Conservation (phyloP, 2,329 filamentous ascomycete species). For the Talaromyces albobiverticillius region DNA sequence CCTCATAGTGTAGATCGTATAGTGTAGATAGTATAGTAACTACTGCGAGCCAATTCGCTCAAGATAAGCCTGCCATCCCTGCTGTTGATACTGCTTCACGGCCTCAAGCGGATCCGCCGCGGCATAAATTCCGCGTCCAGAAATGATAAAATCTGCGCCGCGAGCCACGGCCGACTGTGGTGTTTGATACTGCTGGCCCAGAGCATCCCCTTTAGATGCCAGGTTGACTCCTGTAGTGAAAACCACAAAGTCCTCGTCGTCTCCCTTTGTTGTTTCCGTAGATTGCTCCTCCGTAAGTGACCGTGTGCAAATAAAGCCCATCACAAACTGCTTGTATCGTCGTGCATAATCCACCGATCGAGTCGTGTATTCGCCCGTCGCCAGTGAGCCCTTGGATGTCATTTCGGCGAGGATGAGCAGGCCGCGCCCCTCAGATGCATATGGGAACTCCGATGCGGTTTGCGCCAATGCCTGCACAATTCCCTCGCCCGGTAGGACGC, state of each 20-base stretch:
- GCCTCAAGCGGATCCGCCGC: conserved; percentile 44
- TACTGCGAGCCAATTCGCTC: conserved; percentile 28
- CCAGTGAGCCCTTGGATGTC: conserved; percentile 50
- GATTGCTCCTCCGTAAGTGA: conserved; percentile 36
- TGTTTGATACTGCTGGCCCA: conserved; percentile 50
- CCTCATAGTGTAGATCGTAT: too few species aligned
- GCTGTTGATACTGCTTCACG: conserved; percentile 42
- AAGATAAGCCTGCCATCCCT: conserved; percentile 47
- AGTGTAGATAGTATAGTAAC: neutral
- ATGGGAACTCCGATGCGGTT: conserved; percentile 38
- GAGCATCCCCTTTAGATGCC: conserved; percentile 45
- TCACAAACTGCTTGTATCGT: conserved; percentile 42
- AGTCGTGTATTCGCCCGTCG: conserved; percentile 44
- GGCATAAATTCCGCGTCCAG: conserved; percentile 47
- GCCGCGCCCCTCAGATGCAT: conserved; percentile 35
- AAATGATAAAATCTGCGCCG: conserved; percentile 49
- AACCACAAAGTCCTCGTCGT: conserved; percentile 47
- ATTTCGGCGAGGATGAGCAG: conserved; percentile 49
- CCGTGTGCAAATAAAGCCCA: conserved; percentile 46
- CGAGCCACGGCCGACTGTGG: conserved; percentile 43
- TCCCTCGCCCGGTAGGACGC: conserved; percentile 44
- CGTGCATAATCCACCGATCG: conserved; percentile 47
- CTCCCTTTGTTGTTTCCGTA: conserved; percentile 21
- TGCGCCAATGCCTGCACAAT: conserved; percentile 48
- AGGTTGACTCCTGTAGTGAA: conserved; percentile 50